These are phyloP conservation scores for Urostyla sp. DNA, from an alignment of 73 alveolate genomes.

Conservation along the genomic window DNA sequence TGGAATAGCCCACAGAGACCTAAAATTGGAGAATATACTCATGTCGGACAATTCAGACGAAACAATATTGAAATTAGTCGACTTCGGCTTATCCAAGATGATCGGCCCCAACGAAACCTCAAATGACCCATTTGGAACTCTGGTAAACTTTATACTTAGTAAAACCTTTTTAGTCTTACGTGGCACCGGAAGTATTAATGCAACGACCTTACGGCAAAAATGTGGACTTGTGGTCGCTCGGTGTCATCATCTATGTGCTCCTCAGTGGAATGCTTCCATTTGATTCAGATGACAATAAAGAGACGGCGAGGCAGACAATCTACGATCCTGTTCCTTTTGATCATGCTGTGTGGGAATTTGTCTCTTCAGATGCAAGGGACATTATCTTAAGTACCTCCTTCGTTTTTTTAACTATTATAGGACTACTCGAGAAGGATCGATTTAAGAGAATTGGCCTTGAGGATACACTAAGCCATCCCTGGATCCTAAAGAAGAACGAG, in stretches of 20 bases:
- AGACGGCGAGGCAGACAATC: slow-evolving; percentile 82
- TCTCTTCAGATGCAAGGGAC: slow-evolving; percentile 81
- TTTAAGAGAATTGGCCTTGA: slow-evolving; percentile 53
- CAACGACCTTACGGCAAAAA: slow-evolving; percentile 79
- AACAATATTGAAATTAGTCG: slow-evolving; percentile 20
- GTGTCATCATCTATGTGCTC: slow-evolving; percentile 82
- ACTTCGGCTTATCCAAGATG: slow-evolving; percentile 54
- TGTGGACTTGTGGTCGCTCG: slow-evolving; percentile 86
- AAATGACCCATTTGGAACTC: slow-evolving; percentile 40
- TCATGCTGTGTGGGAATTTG: slow-evolving; percentile 68
- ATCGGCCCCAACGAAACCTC: slow-evolving; percentile 42
- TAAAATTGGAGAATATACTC: slow-evolving; percentile 57
- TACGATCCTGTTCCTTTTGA: slow-evolving; percentile 87
- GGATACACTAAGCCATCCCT: slow-evolving; percentile 66
- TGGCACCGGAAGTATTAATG: slow-evolving; percentile 87
- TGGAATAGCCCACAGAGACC: slow-evolving; percentile 71
- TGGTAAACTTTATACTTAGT: slow-evolving; percentile 1
- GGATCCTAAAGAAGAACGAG: slow-evolving; percentile 56
- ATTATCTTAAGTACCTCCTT: slow-evolving; percentile 61
- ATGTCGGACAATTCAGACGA: slow-evolving; percentile 48
- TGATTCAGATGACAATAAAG: slow-evolving; percentile 87
- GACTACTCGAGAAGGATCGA: slow-evolving; percentile 57
- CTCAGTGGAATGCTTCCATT: slow-evolving; percentile 87
- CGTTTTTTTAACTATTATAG: not conserved
- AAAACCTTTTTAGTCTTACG: slow-evolving; percentile 66